phyloP scores from a whole-genome alignment of 2,329 filamentous ascomycete species.

The Calonectria leucothoes region DNA sequence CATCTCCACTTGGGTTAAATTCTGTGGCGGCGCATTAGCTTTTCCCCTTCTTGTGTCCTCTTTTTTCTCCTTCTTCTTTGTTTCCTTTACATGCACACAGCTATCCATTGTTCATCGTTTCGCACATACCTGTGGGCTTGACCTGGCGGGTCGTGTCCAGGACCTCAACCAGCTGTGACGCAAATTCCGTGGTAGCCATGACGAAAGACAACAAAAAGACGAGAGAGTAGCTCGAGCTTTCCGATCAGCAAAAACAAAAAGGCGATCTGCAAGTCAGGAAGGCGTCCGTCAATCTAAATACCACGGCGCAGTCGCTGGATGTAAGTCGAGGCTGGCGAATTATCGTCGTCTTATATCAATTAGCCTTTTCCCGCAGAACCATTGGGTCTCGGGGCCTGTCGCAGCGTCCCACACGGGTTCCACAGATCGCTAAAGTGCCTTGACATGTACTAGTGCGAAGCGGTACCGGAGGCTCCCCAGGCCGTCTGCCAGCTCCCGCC shows the following conservation, averaged over 20 bases:
- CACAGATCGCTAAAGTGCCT: constrained; percentile 4
- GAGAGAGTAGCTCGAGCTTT: neutral
- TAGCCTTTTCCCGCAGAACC: constrained; percentile 1
- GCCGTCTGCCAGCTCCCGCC: too few relatives aligned
- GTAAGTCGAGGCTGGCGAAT: constrained; percentile 8
- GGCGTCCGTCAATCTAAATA: constrained; percentile 6
- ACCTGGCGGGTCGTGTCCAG: constrained; percentile 1
- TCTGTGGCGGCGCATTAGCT: neutral
- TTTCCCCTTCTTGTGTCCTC: neutral
- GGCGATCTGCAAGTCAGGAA: neutral
- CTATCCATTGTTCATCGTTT: too few relatives aligned
- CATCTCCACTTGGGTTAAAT: neutral
- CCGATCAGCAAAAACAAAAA: neutral
- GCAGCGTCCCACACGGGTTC: neutral
- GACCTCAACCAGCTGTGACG: neutral
- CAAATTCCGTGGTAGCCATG: neutral
- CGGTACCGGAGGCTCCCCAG: neutral
- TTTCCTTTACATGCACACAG: too few relatives aligned
- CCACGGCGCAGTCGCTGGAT: neutral
- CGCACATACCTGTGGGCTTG: neutral
- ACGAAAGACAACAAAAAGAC: neutral
- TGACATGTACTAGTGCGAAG: neutral
- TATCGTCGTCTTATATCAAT: constrained; percentile 8
- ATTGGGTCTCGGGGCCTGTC: neutral
- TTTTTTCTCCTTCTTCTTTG: neutral